These are phyloP conservation scores for Yamadazyma sp. DNA, from an alignment of 805 yeast species.

Conservation along the genomic window DNA sequence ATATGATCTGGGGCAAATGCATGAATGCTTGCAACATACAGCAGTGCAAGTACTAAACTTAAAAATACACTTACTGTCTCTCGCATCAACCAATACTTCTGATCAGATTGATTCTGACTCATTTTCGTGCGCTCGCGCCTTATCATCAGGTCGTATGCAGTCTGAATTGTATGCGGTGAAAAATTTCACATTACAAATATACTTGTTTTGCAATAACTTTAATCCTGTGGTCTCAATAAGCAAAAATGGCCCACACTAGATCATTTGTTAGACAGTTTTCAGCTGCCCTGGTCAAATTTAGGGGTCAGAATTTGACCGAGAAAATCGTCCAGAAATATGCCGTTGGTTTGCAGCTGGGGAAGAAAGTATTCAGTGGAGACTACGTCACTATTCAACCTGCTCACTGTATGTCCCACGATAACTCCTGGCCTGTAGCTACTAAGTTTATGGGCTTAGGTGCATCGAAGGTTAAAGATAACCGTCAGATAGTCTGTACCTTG, in stretches of 20 bases:
- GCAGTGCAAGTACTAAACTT: constrained; percentile 37
- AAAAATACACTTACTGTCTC: constrained; percentile 8
- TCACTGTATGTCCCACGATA: constrained; percentile 99
- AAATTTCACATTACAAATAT: constrained; percentile 2
- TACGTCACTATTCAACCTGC: constrained; percentile 94
- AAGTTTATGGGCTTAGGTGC: constrained; percentile 97
- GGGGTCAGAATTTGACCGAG: constrained; percentile 87
- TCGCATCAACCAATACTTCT: constrained; percentile 15
- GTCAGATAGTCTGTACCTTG: constrained; percentile 92
- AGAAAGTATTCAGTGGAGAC: constrained; percentile 83
- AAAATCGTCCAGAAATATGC: constrained; percentile 94
- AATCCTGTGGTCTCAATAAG: background rate
- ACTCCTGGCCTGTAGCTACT: constrained; percentile 98
- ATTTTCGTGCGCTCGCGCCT: constrained; percentile 10
- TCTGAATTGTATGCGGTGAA: constrained; percentile 4
- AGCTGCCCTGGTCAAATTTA: constrained; percentile 18
- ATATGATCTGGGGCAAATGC: constrained; percentile 28
- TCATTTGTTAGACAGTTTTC: constrained; percentile 21
- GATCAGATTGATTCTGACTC: constrained; percentile 16
- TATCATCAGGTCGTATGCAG: constrained; percentile 4
- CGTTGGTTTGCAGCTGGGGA: constrained; percentile 75
- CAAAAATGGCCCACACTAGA: constrained; percentile 1
- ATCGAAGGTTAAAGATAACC: constrained; percentile 71
- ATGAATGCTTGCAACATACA: constrained; percentile 46
- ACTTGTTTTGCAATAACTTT: background rate